phyloP scores from a whole-genome alignment of 2,329 filamentous ascomycete species.

The Colletotrichum godetiae region DNA sequence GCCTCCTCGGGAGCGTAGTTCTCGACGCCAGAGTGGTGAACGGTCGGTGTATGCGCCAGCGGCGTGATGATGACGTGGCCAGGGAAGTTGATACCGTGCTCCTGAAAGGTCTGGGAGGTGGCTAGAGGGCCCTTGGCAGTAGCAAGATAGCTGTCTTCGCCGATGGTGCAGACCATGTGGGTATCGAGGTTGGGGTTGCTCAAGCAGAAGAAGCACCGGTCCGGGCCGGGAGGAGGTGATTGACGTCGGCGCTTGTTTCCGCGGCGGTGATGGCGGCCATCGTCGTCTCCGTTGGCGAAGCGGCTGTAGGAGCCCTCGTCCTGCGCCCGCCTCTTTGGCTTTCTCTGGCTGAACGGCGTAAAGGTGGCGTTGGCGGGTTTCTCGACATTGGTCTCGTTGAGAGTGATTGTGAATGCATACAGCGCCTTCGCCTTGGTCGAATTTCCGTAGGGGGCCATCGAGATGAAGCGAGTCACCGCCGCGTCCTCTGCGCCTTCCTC shows the following conservation, averaged over 20 bases:
- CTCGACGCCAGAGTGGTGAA: conserved; percentile 72
- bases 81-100: conserved; percentile 77
- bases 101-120: conserved; percentile 73
- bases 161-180: conserved; percentile 92
- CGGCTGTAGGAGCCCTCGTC: conserved; percentile 63
- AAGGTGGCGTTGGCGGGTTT: conserved; percentile 79
- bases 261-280: conserved; percentile 51
- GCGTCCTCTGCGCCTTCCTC: conserved; percentile 60
- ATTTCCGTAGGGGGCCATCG: conserved; percentile 84
- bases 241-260: conserved; percentile 56
- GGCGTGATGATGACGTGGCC: conserved; percentile 93
- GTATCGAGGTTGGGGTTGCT: conserved; percentile 85
- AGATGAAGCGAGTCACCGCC: conserved; percentile 87
- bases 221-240: conserved; percentile 74
- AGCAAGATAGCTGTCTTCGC: conserved; percentile 87
- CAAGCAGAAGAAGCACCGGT: conserved; percentile 94
- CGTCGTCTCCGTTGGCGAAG: conserved; percentile 61
- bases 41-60: conserved; percentile 81
- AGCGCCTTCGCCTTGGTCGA: conserved; percentile 81
- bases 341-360: conserved; percentile 73
- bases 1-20: conserved; percentile 63
- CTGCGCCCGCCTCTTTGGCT: conserved; percentile 68
- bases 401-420: conserved; percentile 81
- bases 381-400: conserved; percentile 67
- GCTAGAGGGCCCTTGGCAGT: conserved; percentile 92